These are phyloP conservation scores for Durio zibethinus DNA, from an alignment of 345 rosid species.

Conservation along the genomic window DNA sequence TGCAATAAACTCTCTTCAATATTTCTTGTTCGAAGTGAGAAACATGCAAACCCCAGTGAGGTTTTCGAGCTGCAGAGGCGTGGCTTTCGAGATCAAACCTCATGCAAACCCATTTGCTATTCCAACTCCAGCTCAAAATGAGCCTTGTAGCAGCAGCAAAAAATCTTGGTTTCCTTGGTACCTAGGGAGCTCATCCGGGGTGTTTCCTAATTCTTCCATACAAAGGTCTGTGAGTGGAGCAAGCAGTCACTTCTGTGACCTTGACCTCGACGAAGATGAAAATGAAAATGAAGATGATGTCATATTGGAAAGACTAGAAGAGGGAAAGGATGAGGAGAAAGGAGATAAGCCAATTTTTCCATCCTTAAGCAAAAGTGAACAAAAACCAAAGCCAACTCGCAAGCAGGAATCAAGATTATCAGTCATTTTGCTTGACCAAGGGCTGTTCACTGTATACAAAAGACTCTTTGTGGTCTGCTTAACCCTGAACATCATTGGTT, in stretches of 20 bases:
- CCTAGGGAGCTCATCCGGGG: constrained; percentile 32
- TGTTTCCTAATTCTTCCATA: constrained; percentile 37
- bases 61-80: constrained; percentile 72
- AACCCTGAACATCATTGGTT: constrained; percentile 43
- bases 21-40: not conserved
- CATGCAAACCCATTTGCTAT: constrained; percentile 45
- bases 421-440: constrained; percentile 76
- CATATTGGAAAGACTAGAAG: constrained; percentile 32
- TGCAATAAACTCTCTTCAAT: not conserved
- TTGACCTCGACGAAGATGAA: constrained; percentile 36
- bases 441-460: constrained; percentile 73
- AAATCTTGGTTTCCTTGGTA: constrained; percentile 39
- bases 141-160: constrained; percentile 8
- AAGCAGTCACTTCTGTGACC: constrained; percentile 77
- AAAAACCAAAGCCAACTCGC: constrained; percentile 35
- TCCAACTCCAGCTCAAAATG: constrained; percentile 9
- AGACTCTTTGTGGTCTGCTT: constrained; percentile 52
- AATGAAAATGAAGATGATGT: constrained; percentile 20
- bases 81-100: constrained; percentile 61
- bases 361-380: constrained; percentile 32
- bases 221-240: constrained; percentile 43
- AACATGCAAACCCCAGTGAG: constrained; percentile 36
- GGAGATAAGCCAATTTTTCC: constrained; percentile 19
- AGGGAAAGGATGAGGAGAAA: constrained; percentile 32
- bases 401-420: constrained; percentile 58